These are phyloP conservation scores for Yarrowia sp. DNA, from an alignment of 805 yeast genomes.

Conservation along the genomic window DNA sequence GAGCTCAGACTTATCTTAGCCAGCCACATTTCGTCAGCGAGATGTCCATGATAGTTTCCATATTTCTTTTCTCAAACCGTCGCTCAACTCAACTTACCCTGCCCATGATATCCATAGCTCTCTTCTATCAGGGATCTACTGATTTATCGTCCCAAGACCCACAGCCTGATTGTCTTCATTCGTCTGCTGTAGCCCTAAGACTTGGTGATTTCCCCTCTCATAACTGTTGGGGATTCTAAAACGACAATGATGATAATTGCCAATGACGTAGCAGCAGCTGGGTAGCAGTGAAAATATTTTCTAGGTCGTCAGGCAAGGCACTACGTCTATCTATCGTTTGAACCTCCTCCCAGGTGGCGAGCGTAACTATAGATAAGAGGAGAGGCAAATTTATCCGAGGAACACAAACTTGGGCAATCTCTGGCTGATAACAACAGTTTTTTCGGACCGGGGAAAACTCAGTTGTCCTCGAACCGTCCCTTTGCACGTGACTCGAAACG, in stretches of 20 bases:
- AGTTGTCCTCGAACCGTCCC: not conserved
- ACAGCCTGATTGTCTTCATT: not conserved
- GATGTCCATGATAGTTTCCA: not conserved
- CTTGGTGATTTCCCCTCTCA: constrained; percentile 6
- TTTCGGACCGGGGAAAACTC: not conserved
- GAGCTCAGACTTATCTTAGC: constrained; percentile 3
- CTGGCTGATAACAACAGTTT: constrained; percentile 4
- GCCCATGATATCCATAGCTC: not conserved
- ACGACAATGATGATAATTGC: not conserved
- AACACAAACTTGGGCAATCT: not conserved
- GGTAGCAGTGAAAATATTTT: not conserved
- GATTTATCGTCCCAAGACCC: not conserved
- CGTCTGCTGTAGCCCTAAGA: not conserved
- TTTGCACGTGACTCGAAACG: not conserved
- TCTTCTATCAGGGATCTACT: constrained; percentile 8
- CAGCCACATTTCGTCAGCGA: not conserved
- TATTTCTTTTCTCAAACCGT: not conserved
- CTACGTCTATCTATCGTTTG: not conserved
- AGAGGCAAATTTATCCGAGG: constrained; percentile 1
- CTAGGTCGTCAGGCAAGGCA: not conserved
- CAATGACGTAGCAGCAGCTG: no score
- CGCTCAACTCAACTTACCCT: not conserved
- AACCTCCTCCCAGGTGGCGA: not conserved
- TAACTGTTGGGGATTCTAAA: constrained; percentile 1
- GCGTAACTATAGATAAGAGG: constrained; percentile 17